phyloP scores from a whole-genome alignment of 2,329 filamentous ascomycete species.

The Pseudocercospora cruenta region DNA sequence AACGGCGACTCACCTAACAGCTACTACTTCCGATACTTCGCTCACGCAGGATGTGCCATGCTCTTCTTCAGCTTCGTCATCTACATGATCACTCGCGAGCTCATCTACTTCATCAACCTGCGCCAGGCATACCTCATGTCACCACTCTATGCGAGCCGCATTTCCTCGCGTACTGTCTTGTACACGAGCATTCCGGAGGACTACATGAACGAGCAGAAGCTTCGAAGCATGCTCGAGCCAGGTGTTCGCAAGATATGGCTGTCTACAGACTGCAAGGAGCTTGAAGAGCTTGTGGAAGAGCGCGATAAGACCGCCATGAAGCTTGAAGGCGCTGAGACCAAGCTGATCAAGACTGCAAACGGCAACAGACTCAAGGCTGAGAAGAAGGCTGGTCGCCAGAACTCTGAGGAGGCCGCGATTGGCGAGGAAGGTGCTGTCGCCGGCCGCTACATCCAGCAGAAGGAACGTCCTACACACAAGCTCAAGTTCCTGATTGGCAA shows the following conservation, averaged over 20 bases:
- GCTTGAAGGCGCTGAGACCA: conserved; percentile 84
- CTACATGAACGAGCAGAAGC: conserved; percentile 75
- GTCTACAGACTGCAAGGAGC: conserved; percentile 72
- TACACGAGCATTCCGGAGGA: conserved; percentile 80
- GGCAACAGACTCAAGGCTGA: conserved; percentile 68
- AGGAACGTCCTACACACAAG: conserved; percentile 77
- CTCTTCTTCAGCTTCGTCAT: conserved; percentile 85
- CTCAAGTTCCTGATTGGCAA: conserved; percentile 74
- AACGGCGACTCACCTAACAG: conserved; percentile 20
- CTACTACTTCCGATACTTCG: conserved; percentile 71
- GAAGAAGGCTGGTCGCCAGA: conserved; percentile 57
- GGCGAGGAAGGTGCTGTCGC: conserved; percentile 72
- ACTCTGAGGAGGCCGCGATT: conserved; percentile 50
- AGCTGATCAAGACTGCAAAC: conserved; percentile 80
- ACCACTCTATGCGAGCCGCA: conserved; percentile 78
- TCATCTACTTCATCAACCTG: conserved; percentile 88
- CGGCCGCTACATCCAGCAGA: conserved; percentile 71
- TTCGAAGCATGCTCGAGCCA: conserved; percentile 79
- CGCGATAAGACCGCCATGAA: conserved; percentile 79
- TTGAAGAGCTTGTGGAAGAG: conserved; percentile 80
- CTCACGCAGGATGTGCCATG: conserved; percentile 79
- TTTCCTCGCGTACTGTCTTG: conserved; percentile 88
- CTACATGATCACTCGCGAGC: conserved; percentile 83
- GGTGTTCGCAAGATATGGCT: conserved; percentile 86
- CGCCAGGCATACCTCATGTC: conserved; percentile 90